Percentiles rank a stretch among this genome's conserved stretches.
Conservation (phyloP, 306 rosid genomes). For the Cicer pinnatifidum region DNA sequence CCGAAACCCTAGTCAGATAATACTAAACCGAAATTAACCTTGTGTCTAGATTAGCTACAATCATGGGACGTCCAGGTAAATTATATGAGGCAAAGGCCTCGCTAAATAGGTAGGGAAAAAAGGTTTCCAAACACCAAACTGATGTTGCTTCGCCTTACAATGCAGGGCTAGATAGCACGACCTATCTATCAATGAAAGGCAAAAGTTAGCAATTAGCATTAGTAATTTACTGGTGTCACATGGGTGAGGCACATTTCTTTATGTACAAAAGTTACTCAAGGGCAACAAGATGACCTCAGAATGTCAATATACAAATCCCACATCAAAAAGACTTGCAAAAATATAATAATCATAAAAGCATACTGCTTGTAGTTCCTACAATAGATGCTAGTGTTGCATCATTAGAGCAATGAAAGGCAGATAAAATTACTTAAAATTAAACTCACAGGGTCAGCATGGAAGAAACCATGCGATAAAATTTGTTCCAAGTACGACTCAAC, state of each 20-base stretch:
- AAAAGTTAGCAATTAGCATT: constrained; percentile 7
- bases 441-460: constrained; percentile 99
- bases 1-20: constrained; percentile 3
- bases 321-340: constrained; percentile 20
- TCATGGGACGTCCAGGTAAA: neutral
- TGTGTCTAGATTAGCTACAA: constrained; percentile 9
- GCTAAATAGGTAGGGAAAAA: neutral
- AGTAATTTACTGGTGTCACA: constrained; percentile 18
- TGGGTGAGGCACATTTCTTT: constrained; percentile 1
- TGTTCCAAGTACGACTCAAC: constrained; percentile 98
- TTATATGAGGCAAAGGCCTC: constrained; percentile 7
- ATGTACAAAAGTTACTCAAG: neutral
- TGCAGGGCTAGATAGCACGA: constrained; percentile 17
- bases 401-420: constrained; percentile 31
- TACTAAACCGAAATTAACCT: neutral
- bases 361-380: constrained; percentile 21
- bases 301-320: constrained; percentile 17
- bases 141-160: neutral
- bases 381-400: constrained; percentile 38
- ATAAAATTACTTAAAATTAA: constrained; percentile 5
- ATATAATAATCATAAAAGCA: constrained; percentile 17
- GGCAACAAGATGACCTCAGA: constrained; percentile 2
- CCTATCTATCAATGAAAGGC: constrained; percentile 9
- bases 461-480: constrained; percentile 95
- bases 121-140: constrained; percentile 13